Base-by-base conservation (phyloP, 371 early-diverging fungal genomes). In the Mucor mucedo region DNA sequence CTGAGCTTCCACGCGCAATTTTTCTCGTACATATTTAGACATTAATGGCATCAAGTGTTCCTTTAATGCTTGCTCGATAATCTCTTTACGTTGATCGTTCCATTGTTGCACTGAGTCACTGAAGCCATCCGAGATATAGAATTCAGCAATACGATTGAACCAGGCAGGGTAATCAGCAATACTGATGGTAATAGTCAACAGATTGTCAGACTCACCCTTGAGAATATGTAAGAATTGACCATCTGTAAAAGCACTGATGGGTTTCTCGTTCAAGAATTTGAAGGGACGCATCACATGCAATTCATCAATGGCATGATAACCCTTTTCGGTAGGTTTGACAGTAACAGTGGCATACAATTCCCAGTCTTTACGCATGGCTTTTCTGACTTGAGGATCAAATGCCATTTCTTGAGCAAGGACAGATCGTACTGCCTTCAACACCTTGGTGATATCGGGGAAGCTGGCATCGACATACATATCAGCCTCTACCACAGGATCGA, bases 201-300 rank as follows among this genome's bases (percentile, higher is more conserved):
- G 76, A 1, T 93, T 93, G 28, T 90, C 89, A 1, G 75, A 61
- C 63, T 92, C 96, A 0, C 94, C 95, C 56, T 89, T 83, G 5
- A 90, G 67, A 3, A 97, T 83, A 52, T 86, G 85, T 32, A 96
- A 71, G 68, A 94, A 93, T 70, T 90, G 89, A 2, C 85, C 90
- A 58, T 90, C 86, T 9, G 70, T 77, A 65, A 95, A 94, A 14
- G 76, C 86, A 4, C 71, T 67, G 8, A 93, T 74, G 2, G 90
- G 94, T 70, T 97, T 97, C 29, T 88, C 84, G 9, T 72, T 71
- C 60, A 98, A 69, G 56, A 88, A 97, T 79, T 97, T 96, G 85
- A 93, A 96, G 1, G 90, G 87, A 58, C 78, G 86, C 86, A 79
- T 88, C 82, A 93, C 89, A 64, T 97, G 96, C 14, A 86, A 76